Evolutionary conservation across 2,329 filamentous ascomycete species (phyloP), one percentile per base, ranked within the genome.

Genomic region (Colletotrichum higginsianum): DNA sequence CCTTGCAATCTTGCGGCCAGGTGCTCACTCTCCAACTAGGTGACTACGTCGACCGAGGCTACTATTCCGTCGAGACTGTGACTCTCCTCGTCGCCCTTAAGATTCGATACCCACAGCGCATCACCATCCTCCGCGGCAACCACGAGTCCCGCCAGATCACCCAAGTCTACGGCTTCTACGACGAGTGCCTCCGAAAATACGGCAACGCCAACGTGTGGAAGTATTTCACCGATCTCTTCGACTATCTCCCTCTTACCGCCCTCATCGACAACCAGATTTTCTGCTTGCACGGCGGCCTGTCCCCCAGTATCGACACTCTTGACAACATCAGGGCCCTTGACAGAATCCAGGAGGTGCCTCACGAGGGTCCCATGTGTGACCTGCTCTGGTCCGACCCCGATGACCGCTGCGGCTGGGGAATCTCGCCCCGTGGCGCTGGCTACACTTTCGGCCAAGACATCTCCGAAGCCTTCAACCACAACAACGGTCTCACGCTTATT

Each of bases 121-220:
- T 99, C 85, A 98, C 96, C 78, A 97, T 99, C 81, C 93, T 99
- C 77, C 95, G 96, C 81, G 96, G 96, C 80, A 99, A 99, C 85
- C 96, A 99, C 89, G 96, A 99, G 86, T 98, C 95, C 75, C 93
- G 96, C 78, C 96, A 99, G 85, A 99, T 99, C 83, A 99, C 96
- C 56, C 96, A 98, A 84, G 96, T 99, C 71, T 99, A 99, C 82
- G 96, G 96, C 74, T 99, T 99, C 86, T 99, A 99, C 86, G 96
- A 98, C 82, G 96, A 99, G 84, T 99, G 96, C 82, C 90, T 98
- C 78, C 94, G 95, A 82, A 99, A 99, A 86, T 99, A 99, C 82
- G 96, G 96, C 82, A 98, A 98, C 80, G 96, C 96, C 74, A 98
- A 98, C 78, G 96, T 99, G 75, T 99, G 96, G 96, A 98, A 98